Conservation (phyloP, 495 filamentous ascomycete species). For the Immersiella caudata region DNA sequence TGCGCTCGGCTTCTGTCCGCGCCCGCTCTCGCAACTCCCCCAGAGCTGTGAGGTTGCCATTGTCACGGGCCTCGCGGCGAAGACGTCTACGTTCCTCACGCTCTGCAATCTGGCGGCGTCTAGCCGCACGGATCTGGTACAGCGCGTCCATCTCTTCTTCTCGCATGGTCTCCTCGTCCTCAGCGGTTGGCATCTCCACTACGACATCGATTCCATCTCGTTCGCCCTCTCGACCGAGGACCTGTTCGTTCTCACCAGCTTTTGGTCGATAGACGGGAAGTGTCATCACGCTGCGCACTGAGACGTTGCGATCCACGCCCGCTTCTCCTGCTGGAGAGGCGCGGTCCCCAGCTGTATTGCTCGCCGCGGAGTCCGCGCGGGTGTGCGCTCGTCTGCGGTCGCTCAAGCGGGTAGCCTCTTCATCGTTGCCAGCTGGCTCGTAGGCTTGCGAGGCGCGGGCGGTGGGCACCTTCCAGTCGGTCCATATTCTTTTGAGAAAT, state of each 20-base stretch:
- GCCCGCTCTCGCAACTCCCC: slow-evolving; percentile 56
- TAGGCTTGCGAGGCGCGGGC: slow-evolving; percentile 23
- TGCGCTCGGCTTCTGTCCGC: slow-evolving; percentile 41
- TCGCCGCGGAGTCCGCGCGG: slow-evolving; percentile 24
- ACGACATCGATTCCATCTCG: slow-evolving; percentile 90
- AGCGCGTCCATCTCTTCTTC: slow-evolving; percentile 91
- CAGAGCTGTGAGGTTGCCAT: slow-evolving; percentile 66
- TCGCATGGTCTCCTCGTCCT: slow-evolving; percentile 74
- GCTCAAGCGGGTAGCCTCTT: slow-evolving; percentile 29
- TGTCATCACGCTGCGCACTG: slow-evolving; percentile 88
- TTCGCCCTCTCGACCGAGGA: slow-evolving; percentile 91
- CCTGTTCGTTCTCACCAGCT: slow-evolving; percentile 73
- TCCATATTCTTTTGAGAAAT: slow-evolving; percentile 63
- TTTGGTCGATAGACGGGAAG: slow-evolving; percentile 74
- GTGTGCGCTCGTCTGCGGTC: slow-evolving; percentile 31
- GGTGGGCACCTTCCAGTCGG: slow-evolving; percentile 53
- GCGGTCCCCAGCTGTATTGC: slow-evolving; percentile 12
- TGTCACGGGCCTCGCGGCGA: slow-evolving; percentile 67
- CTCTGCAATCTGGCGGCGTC: slow-evolving; percentile 74
- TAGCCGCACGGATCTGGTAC: slow-evolving; percentile 83
- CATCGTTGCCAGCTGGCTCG: slow-evolving; percentile 28
- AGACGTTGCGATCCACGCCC: slow-evolving; percentile 80
- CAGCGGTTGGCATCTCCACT: slow-evolving; percentile 63
- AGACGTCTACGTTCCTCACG: slow-evolving; percentile 71
- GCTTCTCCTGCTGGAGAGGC: slow-evolving; percentile 27